A percentile compares a stretch with the other conserved stretches of the same genome.
phyloP scores from a whole-genome alignment of 768 basidiomycete species.

The Suillus paluster region DNA sequence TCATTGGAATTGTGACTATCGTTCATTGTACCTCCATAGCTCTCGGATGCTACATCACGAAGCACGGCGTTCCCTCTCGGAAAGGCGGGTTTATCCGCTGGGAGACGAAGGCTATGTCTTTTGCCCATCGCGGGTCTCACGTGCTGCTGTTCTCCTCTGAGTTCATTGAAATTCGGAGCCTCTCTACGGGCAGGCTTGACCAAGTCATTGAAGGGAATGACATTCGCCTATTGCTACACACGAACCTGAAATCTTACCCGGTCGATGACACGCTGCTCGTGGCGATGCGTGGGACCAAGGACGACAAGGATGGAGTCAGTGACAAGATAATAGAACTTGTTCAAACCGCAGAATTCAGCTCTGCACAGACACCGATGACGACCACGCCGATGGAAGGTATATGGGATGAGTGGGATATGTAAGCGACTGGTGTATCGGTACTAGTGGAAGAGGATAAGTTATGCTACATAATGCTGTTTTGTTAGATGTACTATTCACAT shows the following conservation, averaged over 20 bases:
- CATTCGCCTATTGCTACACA: conserved; percentile 63
- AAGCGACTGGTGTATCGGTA: conserved; percentile 1
- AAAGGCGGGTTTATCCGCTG: conserved; percentile 71
- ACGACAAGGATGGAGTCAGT: conserved; percentile 59
- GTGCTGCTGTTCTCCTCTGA: conserved; percentile 74
- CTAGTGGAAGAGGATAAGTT: conserved; percentile 18
- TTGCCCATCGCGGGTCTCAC: conserved; percentile 61
- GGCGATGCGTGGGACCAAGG: conserved; percentile 63
- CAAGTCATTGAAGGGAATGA: conserved; percentile 82
- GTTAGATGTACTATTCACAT: conserved; percentile 14
- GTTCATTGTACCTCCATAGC: conserved; percentile 42
- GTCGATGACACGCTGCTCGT: conserved; percentile 57
- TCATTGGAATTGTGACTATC: neutral
- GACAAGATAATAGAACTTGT: conserved; percentile 71
- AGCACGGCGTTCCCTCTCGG: conserved; percentile 67
- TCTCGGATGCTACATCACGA: conserved; percentile 78
- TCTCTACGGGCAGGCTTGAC: conserved; percentile 67
- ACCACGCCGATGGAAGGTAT: conserved; percentile 29
- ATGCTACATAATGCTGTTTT: conserved; percentile 14
- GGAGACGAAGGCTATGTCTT: conserved; percentile 73
- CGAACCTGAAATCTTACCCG: conserved; percentile 20
- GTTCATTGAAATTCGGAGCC: conserved; percentile 76
- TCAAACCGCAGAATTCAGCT: conserved; percentile 64
- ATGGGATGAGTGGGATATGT: conserved; percentile 85
- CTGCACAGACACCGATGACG: conserved; percentile 33